Evolutionary conservation across 805 yeast species (phyloP).

Genomic region (Candida orba): DNA sequence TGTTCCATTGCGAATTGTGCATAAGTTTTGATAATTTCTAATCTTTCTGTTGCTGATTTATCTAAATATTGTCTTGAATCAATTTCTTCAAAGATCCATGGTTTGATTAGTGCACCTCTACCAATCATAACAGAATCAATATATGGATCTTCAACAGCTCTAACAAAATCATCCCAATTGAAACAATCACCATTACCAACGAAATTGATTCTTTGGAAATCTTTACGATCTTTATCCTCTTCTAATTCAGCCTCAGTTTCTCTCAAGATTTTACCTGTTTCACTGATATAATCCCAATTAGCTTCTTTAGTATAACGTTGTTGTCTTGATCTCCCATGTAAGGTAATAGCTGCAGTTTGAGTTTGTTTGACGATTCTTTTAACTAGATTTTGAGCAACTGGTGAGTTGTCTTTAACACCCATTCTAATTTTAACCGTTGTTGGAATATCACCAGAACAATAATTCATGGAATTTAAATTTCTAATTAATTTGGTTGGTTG

Average conservation of each 20-base stretch:
- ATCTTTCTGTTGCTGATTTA: conserved; percentile 83
- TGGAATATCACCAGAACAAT: conserved; percentile 84
- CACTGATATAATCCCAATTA: conserved; percentile 83
- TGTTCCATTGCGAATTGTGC: conserved; percentile 83
- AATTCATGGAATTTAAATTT: conserved; percentile 81
- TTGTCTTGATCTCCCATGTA: conserved; percentile 95
- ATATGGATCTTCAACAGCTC: conserved; percentile 53
- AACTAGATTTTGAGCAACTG: conserved; percentile 78
- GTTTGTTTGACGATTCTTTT: conserved; percentile 67
- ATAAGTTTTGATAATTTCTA: conserved; percentile 63
- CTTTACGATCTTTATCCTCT: conserved; percentile 54
- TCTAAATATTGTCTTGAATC: conserved; percentile 86
- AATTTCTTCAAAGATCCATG: conserved; percentile 97
- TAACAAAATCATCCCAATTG: conserved; percentile 83
- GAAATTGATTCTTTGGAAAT: conserved; percentile 62
- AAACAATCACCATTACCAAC: conserved; percentile 94
- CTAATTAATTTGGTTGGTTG: conserved; percentile 77
- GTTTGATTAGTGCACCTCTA: conserved; percentile 94
- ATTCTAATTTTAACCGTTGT: conserved; percentile 88
- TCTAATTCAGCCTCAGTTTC: conserved; percentile 45
- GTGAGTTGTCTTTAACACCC: conserved; percentile 79
- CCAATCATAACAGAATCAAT: conserved; percentile 97
- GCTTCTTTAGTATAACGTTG: conserved; percentile 90
- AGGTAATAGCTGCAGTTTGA: conserved; percentile 82
- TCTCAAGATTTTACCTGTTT: conserved; percentile 63